Base-by-base conservation (phyloP, 2,329 filamentous ascomycete species). In the Metarhizium album region DNA sequence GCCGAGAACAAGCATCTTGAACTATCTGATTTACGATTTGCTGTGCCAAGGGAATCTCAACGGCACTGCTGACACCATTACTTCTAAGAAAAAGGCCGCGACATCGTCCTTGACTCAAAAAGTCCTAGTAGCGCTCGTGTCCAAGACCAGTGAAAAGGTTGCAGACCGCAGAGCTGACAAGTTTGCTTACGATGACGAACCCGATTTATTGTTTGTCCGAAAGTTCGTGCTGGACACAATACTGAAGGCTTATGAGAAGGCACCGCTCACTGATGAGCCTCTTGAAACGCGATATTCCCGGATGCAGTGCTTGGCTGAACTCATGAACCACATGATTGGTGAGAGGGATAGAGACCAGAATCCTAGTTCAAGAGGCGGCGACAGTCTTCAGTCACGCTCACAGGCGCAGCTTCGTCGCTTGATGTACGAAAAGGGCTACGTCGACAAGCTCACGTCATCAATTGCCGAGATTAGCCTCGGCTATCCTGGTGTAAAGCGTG, bases 371-470 rank as follows among this genome's bases (percentile, higher is more conserved):
- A 54, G 73, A 64, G 54, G 66, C 59, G 56, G 71, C 49, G 61
- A 75, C 57, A 63, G 64, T 46, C 55, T 65, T 48, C 62, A 71
- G 43, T 63, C 66, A 23, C 72, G 75, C 42, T 90, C 90, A 7
- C 86, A 90, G 55, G 83, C 86, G 59, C 90, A 95, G 62, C 79
- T 98, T 58, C 85, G 88, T 33, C 88, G 90, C 58, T 82, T 96
- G 53, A 98, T 98, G 93, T 97, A 95, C 60, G 93, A 98, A 70
- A 98, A 97, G 71, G 90, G 94, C 51, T 95, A 93, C 64, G 84
- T 97, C 54, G 80, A 87, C 23, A 86, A 91, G 46, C 71, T 98
- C 53, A 97, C 93, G 2, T 81, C 84, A 13, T 95, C 94, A 1
- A 90, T 98, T 59, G 89, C 93, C 18, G 94, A 98, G 60, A 86